A percentile compares a stretch with the other conserved stretches of the same genome.
These are phyloP conservation scores for Penicillium canescens DNA, from an alignment of 495 filamentous ascomycete species.

Conservation along the genomic window DNA sequence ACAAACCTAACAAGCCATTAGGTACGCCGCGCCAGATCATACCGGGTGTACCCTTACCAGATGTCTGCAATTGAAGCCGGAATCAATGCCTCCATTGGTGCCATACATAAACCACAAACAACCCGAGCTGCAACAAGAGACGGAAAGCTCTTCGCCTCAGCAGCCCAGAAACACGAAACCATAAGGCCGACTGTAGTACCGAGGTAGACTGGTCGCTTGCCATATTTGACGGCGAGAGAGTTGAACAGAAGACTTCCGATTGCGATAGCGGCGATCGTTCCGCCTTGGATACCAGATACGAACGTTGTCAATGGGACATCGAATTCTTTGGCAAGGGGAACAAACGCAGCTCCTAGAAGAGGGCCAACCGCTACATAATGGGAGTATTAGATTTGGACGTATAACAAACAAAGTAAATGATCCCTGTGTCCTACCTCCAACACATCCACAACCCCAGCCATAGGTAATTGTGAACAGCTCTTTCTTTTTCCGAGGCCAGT, in stretches of 20 bases:
- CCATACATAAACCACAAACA: conserved; percentile 34
- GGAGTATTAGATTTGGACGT: too few species aligned
- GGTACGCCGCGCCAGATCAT: too few species aligned
- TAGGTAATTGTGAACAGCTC: conserved; percentile 37
- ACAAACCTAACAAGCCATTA: conserved; percentile 43
- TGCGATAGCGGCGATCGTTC: conserved; percentile 43
- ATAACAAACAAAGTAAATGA: background rate
- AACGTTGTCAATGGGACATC: conserved; percentile 35
- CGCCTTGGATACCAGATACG: conserved; percentile 33
- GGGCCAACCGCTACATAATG: conserved; percentile 33
- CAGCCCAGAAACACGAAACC: conserved; percentile 60
- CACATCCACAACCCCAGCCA: conserved; percentile 37
- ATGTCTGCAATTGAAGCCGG: conserved; percentile 32
- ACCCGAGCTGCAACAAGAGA: conserved; percentile 57
- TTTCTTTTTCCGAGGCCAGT: conserved; percentile 48
- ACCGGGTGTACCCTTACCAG: conserved; percentile 9
- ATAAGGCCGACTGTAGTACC: conserved; percentile 58
- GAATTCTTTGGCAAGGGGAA: conserved; percentile 35
- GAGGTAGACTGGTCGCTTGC: conserved; percentile 63
- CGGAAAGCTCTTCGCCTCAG: conserved; percentile 52
- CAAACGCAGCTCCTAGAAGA: conserved; percentile 34
- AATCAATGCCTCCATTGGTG: conserved; percentile 30
- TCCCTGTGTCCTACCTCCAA: conserved; percentile 29
- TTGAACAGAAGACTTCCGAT: conserved; percentile 59
- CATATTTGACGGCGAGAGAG: conserved; percentile 63